Evolutionary conservation across 106 monocot genomes (phyloP).

Genomic region (Dioscorea zingiberensis): DNA sequence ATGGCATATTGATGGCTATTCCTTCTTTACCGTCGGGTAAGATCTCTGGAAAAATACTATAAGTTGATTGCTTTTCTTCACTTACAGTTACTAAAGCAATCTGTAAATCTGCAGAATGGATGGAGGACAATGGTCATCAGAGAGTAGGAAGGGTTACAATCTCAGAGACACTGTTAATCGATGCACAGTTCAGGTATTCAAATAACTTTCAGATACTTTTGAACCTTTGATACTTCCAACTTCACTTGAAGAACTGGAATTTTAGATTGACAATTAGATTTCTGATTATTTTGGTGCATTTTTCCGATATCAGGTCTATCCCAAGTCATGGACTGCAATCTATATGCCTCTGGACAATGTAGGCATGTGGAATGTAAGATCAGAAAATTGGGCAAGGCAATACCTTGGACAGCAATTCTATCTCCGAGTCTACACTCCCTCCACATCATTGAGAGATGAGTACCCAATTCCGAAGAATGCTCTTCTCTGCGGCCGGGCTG

Average conservation of each 20-base stretch:
- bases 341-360: constrained; percentile 49
- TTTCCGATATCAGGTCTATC: constrained; percentile 25
- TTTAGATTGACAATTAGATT: too few species aligned
- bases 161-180: constrained; percentile 49
- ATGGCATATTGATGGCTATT: constrained; percentile 69
- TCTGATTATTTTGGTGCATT: neutral
- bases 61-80: neutral
- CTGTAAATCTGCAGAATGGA: constrained; percentile 36
- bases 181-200: constrained; percentile 43
- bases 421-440: constrained; percentile 31
- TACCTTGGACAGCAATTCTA: constrained; percentile 52
- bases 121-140: constrained; percentile 46
- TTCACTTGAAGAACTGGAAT: too few species aligned
- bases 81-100: neutral
- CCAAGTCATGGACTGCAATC: constrained; percentile 36
- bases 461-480: constrained; percentile 38
- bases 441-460: constrained; percentile 31
- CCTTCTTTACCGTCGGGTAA: constrained; percentile 63
- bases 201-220: neutral
- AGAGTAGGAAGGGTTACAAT: constrained; percentile 33
- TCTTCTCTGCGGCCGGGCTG: constrained; percentile 41
- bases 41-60: too few species aligned
- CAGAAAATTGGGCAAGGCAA: constrained; percentile 43
- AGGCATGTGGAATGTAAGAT: constrained; percentile 51
- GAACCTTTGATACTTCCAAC: neutral